These are phyloP conservation scores for Schizophyllum amplum DNA, from an alignment of 1,284 basidiomycete species.

Conservation along the genomic window DNA sequence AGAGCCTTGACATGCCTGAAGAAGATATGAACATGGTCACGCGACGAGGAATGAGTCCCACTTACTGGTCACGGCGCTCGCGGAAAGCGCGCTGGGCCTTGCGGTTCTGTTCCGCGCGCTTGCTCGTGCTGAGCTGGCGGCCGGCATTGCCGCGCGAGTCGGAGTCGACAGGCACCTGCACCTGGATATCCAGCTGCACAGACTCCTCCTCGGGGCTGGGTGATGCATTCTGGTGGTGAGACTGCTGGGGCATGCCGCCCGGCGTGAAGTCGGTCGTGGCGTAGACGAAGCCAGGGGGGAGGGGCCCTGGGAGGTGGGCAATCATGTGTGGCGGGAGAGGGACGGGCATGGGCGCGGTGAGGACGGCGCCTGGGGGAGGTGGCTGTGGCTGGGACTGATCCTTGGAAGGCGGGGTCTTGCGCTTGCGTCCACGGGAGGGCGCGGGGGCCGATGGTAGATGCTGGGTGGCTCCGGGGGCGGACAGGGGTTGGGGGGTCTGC, in stretches of 20 bases:
- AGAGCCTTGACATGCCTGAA: conserved; percentile 76
- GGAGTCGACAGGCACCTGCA: conserved; percentile 24
- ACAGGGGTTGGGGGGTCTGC: background rate
- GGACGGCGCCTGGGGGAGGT: conserved; percentile 14
- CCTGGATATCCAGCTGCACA: conserved; percentile 11
- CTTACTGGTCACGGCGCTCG: conserved; percentile 77
- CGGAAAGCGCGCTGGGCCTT: conserved; percentile 81
- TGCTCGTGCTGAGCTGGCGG: conserved; percentile 62
- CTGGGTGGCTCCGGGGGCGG: background rate
- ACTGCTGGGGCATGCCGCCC: conserved; percentile 38
- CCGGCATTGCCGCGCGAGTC: conserved; percentile 15
- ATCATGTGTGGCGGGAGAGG: conserved; percentile 35
- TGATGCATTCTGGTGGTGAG: conserved; percentile 9
- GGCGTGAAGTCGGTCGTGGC: conserved; percentile 38
- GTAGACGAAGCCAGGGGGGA: conserved; percentile 37
- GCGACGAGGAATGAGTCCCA: conserved; percentile 13
- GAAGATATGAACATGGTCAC: conserved; percentile 4
- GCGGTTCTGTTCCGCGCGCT: conserved; percentile 80
- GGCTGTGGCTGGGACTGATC: conserved; percentile 18
- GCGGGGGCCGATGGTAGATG: conserved; percentile 18
- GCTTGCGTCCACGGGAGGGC: conserved; percentile 35
- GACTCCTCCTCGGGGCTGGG: conserved; percentile 17
- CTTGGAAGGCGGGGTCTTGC: conserved; percentile 39
- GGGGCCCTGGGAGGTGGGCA: conserved; percentile 40
- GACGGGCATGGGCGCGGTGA: background rate